Evolutionary conservation across 1,284 basidiomycete species (phyloP).

Genomic region (Cerrena zonata): DNA sequence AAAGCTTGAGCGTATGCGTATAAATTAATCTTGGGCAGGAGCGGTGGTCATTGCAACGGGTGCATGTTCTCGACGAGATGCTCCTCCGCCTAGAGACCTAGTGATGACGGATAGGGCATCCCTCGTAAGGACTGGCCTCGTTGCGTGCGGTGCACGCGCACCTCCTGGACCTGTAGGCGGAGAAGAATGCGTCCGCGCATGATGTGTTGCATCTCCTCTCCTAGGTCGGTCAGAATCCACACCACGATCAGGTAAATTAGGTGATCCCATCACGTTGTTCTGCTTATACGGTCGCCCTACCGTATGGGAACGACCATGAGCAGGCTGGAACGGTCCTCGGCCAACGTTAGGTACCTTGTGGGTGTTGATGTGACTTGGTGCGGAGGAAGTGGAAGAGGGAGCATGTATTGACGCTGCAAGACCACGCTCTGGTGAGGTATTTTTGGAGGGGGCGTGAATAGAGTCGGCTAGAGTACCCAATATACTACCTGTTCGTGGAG

Average conservation of each 20-base stretch:
- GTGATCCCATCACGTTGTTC: conserved; percentile 21
- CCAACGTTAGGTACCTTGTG: conserved; percentile 24
- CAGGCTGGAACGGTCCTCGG: conserved; percentile 22
- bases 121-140: conserved; percentile 62
- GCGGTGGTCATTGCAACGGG: conserved; percentile 12
- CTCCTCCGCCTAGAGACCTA: conserved; percentile 47
- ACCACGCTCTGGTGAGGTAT: conserved; percentile 16
- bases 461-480: not conserved
- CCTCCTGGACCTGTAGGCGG: conserved; percentile 39
- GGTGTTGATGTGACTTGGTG: conserved; percentile 29
- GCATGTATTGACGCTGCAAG: conserved; percentile 46
- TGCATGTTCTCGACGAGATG: conserved; percentile 17
- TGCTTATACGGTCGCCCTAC: conserved; percentile 33
- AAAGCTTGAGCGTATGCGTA: not conserved
- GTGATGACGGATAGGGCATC: conserved; percentile 61
- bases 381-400: conserved; percentile 28
- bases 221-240: conserved; percentile 16
- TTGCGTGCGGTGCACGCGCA: conserved; percentile 38
- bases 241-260: conserved; percentile 18
- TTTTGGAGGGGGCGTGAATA: conserved; percentile 10
- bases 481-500: too few relatives aligned
- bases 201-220: conserved; percentile 23
- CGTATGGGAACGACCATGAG: conserved; percentile 50
- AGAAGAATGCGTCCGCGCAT: conserved; percentile 59
- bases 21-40: conserved; percentile 17